These are phyloP conservation scores for Trametes sanguinea DNA, from an alignment of 768 basidiomycete genomes.

Conservation along the genomic window DNA sequence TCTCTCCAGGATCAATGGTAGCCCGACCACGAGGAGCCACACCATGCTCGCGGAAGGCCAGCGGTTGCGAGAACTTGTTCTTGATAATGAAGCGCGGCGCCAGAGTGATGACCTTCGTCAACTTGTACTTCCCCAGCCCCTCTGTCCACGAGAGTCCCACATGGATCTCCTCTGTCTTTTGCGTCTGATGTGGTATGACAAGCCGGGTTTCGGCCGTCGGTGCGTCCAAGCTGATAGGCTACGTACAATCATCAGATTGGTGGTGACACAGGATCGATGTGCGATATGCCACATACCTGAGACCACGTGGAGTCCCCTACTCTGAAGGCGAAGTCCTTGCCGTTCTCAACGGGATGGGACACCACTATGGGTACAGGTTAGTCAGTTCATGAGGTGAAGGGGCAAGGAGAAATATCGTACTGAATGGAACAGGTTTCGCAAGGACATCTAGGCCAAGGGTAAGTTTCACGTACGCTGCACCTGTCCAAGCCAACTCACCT, in stretches of 20 bases:
- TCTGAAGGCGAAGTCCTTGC: slow-evolving; percentile 82
- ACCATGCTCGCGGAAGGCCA: slow-evolving; percentile 87
- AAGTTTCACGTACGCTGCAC: slow-evolving; percentile 7
- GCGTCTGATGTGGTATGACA: slow-evolving; percentile 62
- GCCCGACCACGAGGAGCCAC: slow-evolving; percentile 63
- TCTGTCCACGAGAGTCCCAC: slow-evolving; percentile 90
- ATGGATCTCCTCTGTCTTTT: slow-evolving; percentile 69
- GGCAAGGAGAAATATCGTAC: slow-evolving; percentile 49
- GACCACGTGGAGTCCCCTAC: slow-evolving; percentile 89
- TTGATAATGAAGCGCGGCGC: slow-evolving; percentile 89
- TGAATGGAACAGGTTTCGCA: slow-evolving; percentile 67
- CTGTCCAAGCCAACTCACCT: slow-evolving; percentile 44
- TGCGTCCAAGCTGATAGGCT: slow-evolving; percentile 90
- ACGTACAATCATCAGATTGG: not conserved
- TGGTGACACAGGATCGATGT: not conserved
- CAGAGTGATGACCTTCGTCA: slow-evolving; percentile 91
- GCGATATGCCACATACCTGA: slow-evolving; percentile 37
- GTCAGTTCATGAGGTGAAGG: not conserved
- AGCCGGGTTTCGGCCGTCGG: slow-evolving; percentile 89
- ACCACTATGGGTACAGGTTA: slow-evolving; percentile 56
- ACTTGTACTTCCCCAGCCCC: slow-evolving; percentile 95
- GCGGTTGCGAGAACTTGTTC: slow-evolving; percentile 68
- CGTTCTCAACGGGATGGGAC: slow-evolving; percentile 77
- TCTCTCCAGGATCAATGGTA: slow-evolving; percentile 65
- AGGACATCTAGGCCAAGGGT: slow-evolving; percentile 43